A percentile compares a stretch with the other conserved stretches of the same genome.
These are phyloP conservation scores for Millerago galiae DNA, from an alignment of 805 yeast species.

Conservation along the genomic window DNA sequence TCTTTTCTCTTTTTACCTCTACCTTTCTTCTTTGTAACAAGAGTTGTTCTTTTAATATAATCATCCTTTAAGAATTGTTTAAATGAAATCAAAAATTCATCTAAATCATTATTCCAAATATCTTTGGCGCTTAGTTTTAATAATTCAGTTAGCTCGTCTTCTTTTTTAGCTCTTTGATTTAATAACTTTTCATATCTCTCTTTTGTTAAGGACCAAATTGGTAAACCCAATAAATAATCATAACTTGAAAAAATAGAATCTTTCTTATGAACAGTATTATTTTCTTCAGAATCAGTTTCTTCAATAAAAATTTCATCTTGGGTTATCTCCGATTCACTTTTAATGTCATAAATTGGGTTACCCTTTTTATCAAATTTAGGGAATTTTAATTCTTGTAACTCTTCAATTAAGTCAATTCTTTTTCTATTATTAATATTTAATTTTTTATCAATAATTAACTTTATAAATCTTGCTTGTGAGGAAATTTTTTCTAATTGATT, in stretches of 20 bases:
- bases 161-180: slow-evolving; percentile 65
- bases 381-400: slow-evolving; percentile 58
- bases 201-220: slow-evolving; percentile 85
- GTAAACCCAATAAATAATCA: slow-evolving; percentile 88
- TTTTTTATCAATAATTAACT: slow-evolving; percentile 75
- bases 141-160: slow-evolving; percentile 59
- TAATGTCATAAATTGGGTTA: slow-evolving; percentile 43
- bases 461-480: slow-evolving; percentile 86
- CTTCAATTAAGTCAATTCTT: slow-evolving; percentile 54
- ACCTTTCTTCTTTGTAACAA: slow-evolving; percentile 39
- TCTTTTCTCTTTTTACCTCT: slow-evolving; percentile 30
- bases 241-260: slow-evolving; percentile 56
- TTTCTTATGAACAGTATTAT: slow-evolving; percentile 33
- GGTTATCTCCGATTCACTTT: slow-evolving; percentile 18
- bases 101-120: slow-evolving; percentile 81
- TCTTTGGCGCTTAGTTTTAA: slow-evolving; percentile 55
- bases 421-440: slow-evolving; percentile 71
- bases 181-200: slow-evolving; percentile 82
- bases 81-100: slow-evolving; percentile 63
- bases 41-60: slow-evolving; percentile 46
- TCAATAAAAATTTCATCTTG: slow-evolving; percentile 34
- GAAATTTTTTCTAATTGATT: slow-evolving; percentile 69
- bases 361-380: slow-evolving; percentile 73
- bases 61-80: slow-evolving; percentile 62
- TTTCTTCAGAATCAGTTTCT: slow-evolving; percentile 35